Evolutionary conservation across 345 rosid genomes (phyloP), one percentile per base, ranked within the genome.

Genomic region (Durio zibethinus): DNA sequence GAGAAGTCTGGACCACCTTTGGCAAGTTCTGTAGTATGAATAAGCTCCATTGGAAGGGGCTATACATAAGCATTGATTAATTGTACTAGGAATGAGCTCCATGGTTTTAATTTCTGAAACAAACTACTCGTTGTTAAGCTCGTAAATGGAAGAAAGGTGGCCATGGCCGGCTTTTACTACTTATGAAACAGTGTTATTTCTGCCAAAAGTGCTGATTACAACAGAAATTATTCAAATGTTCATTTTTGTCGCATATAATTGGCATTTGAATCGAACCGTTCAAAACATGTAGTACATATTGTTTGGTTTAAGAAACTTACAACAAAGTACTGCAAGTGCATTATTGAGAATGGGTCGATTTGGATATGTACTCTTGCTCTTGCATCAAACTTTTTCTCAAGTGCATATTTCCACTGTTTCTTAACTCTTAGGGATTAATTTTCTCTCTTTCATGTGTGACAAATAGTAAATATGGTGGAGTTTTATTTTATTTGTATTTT

Each of bases 91-190:
- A 33, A 10, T n/a, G 12, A 63, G 21, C 4, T 63, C 23, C 9
- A 35, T 33, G n/a, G 1, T 23, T 6, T 66, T 40, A 57, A 57
- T 38, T 73, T 14, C 38, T 38, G 16, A 57, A 57, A 59, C 8
- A 56, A 57, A 18, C 15, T 23, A 36, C 5, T 47, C 76, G 35
- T 74, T 74, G 77, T 57, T 57, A 40, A 57, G 53, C 54, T 74
- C 67, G 77, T 38, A 38, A 4, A 23, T 38, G 10, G n/a, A 73
- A 40, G 21, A 54, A 54, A 21, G 65, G n/a, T 23, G 38, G 15
- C 5, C 29, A 56, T 57, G 62, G 31, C 62, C 62, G 31, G 62
- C 62, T 57, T 25, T 25, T 25, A 25, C 33, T 10, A 4, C 4
- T 25, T 25, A 3, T 23, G 63, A 25, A 25, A 25, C 63, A 25